A percentile compares a stretch with the other conserved stretches of the same genome.
These are phyloP conservation scores for Gossypium davidsonii DNA, from an alignment of 441 rosid genomes.

Conservation along the genomic window DNA sequence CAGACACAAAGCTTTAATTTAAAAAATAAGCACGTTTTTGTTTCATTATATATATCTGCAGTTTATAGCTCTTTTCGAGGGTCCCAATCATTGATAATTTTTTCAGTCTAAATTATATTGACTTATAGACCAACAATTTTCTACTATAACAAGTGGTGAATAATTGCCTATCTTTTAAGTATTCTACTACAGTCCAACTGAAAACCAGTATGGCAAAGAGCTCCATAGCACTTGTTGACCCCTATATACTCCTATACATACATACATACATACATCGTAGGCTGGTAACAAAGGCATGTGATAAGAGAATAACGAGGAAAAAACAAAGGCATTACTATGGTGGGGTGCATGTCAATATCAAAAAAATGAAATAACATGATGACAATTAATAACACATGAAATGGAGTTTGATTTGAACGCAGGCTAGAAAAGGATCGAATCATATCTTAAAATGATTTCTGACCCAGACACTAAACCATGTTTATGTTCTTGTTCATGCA, in stretches of 20 bases:
- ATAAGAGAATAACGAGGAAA: neutral
- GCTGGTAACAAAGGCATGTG: neutral
- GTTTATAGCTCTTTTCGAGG: neutral
- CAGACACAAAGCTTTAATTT: neutral
- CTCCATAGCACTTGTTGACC: neutral
- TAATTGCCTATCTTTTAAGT: neutral
- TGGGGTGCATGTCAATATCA: neutral
- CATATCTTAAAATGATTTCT: slow-evolving; percentile 13
- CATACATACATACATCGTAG: too few species aligned
- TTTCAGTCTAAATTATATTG: neutral
- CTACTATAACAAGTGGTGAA: neutral
- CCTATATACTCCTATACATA: neutral
- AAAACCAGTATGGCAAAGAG: neutral
- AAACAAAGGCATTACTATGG: neutral
- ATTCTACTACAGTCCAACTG: neutral
- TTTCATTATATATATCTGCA: neutral
- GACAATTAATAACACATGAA: neutral
- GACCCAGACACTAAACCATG: neutral
- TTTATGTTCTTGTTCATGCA: slow-evolving; percentile 8
- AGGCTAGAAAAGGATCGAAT: slow-evolving; percentile 5
- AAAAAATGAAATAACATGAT: neutral
- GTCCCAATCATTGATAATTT: neutral
- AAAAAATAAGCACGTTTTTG: neutral
- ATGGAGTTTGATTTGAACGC: neutral
- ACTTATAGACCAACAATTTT: neutral